Evolutionary conservation across 2,329 filamentous ascomycete genomes (phyloP).

Genomic region (Penicillium frequentans): DNA sequence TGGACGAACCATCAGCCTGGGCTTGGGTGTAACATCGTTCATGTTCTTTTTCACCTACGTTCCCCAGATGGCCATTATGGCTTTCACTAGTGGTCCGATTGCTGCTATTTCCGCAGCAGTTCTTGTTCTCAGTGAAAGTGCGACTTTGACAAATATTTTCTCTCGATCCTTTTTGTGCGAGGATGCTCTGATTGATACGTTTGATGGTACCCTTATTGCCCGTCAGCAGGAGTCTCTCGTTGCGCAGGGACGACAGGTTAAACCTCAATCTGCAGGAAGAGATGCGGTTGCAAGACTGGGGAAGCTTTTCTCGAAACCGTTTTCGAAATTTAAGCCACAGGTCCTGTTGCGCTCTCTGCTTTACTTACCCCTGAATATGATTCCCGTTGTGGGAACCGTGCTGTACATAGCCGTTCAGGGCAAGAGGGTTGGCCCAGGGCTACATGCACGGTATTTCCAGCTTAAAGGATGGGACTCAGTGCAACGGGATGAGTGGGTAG

Average conservation of each 20-base stretch:
- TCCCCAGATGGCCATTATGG: conserved; percentile 78
- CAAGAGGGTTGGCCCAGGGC: conserved; percentile 53
- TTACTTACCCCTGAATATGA: conserved; percentile 89
- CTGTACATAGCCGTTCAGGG: conserved; percentile 79
- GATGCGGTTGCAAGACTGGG: conserved; percentile 59
- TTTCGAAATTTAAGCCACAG: conserved; percentile 49
- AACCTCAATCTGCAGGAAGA: conserved; percentile 42
- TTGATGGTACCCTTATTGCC: conserved; percentile 69
- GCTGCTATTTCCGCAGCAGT: conserved; percentile 62
- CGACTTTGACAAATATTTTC: conserved; percentile 52
- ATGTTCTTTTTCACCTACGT: conserved; percentile 90
- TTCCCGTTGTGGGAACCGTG: conserved; percentile 81
- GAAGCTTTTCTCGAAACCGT: conserved; percentile 56
- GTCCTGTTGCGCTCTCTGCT: conserved; percentile 76
- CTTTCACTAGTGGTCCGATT: conserved; percentile 79
- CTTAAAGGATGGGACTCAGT: conserved; percentile 76
- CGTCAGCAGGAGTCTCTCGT: conserved; percentile 63
- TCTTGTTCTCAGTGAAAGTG: conserved; percentile 60
- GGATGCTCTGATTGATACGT: conserved; percentile 82
- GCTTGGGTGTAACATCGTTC: conserved; percentile 67
- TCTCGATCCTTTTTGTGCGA: conserved; percentile 73
- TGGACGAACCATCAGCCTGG: conserved; percentile 66
- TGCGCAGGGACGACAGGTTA: conserved; percentile 71
- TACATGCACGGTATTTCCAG: conserved; percentile 76
- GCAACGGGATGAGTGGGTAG: conserved; percentile 68